Conservation (phyloP, 225 moss, liverwort and hornwort species). For the Rhytidiadelphus loreus region DNA sequence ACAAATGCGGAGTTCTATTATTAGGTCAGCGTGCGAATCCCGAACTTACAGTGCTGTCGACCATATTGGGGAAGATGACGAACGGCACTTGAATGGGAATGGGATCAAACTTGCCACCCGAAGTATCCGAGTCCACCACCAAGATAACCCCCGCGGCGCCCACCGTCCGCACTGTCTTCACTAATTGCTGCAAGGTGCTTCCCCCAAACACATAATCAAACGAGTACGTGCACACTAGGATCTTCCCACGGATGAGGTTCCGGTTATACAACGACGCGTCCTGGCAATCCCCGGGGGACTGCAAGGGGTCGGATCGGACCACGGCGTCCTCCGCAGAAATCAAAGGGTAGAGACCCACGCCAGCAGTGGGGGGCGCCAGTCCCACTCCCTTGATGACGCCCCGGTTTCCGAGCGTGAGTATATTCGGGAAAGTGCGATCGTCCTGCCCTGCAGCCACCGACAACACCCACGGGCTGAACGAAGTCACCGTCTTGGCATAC, state of each 20-base stretch:
- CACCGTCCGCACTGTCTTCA: slow-evolving; percentile 24
- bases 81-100: slow-evolving; percentile 33
- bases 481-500: slow-evolving; percentile 27
- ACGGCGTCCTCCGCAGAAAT: slow-evolving; percentile 21
- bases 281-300: slow-evolving; percentile 41
- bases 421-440: slow-evolving; percentile 26
- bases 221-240: slow-evolving; percentile 71
- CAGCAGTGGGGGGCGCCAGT: slow-evolving; percentile 14
- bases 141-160: slow-evolving; percentile 62
- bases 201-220: slow-evolving; percentile 61
- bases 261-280: slow-evolving; percentile 43
- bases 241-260: slow-evolving; percentile 34
- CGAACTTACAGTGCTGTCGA: background rate
- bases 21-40: background rate
- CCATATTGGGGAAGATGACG: slow-evolving; percentile 5
- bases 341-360: slow-evolving; percentile 6
- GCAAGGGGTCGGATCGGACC: background rate
- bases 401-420: slow-evolving; percentile 8
- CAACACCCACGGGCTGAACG: slow-evolving; percentile 38
- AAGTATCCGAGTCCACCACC: slow-evolving; percentile 61
- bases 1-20: background rate
- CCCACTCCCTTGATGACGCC: slow-evolving; percentile 10
- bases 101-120: slow-evolving; percentile 54
- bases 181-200: slow-evolving; percentile 48
- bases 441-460: slow-evolving; percentile 36